These are phyloP conservation scores for Neolecta irregularis DNA, from an alignment of 1,139 yeast species.

Conservation along the genomic window DNA sequence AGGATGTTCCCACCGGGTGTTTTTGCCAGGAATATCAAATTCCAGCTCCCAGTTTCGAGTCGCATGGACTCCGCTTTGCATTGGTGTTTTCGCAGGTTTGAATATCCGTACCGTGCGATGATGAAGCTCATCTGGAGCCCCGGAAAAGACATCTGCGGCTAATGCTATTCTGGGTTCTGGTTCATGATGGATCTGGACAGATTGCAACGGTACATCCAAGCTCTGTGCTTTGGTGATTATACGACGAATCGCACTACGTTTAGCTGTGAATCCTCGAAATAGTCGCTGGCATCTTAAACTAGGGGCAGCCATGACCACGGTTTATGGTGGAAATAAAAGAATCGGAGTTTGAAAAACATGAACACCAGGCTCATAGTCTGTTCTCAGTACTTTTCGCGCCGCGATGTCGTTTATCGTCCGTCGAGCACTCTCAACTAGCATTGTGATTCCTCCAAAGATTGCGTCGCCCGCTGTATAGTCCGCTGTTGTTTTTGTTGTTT, in stretches of 20 bases:
- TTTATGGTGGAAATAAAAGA: background rate
- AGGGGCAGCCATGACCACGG: no score
- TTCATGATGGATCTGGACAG: constrained; percentile 5
- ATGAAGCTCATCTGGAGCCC: constrained; percentile 60
- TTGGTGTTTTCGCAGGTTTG: constrained; percentile 65
- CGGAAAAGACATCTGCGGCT: constrained; percentile 51
- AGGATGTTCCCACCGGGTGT: constrained; percentile 82
- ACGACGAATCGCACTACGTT: no score
- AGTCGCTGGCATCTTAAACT: no score
- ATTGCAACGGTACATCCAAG: no score
- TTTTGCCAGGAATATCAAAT: constrained; percentile 68
- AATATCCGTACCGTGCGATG: constrained; percentile 60
- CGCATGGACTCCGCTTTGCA: constrained; percentile 48
- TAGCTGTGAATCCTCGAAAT: no score
- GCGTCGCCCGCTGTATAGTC: constrained; percentile 80
- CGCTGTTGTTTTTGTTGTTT: background rate
- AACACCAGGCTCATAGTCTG: no score
- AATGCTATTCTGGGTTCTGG: constrained; percentile 11
- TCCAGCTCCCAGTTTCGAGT: constrained; percentile 54
- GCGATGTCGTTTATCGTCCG: constrained; percentile 70
- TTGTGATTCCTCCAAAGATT: constrained; percentile 96
- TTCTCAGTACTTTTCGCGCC: background rate
- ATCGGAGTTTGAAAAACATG: background rate
- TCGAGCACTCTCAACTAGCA: constrained; percentile 66
- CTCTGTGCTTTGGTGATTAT: no score